Evolutionary conservation across 129 eudicot genomes (phyloP).

Genomic region (Calendula officinalis): DNA sequence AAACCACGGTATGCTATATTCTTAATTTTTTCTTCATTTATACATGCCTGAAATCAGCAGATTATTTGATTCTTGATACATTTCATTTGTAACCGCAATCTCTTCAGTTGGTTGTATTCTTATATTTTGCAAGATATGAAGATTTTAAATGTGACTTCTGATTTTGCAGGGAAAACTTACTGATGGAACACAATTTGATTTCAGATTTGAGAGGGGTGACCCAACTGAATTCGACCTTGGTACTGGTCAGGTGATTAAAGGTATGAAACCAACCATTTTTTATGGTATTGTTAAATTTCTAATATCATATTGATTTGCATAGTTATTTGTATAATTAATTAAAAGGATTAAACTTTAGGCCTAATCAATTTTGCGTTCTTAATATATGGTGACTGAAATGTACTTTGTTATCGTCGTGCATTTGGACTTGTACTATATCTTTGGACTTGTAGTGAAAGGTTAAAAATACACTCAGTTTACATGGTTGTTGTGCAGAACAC

Average conservation of each 20-base stretch:
- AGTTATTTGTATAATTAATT: neutral
- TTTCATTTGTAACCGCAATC: neutral
- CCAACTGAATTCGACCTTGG: conserved; percentile 97
- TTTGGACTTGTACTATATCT: neutral
- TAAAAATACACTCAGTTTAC: conserved; percentile 74
- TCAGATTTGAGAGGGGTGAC: conserved; percentile 97
- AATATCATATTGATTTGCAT: too few species aligned
- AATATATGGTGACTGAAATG: too few species aligned
- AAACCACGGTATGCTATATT: too few species aligned
- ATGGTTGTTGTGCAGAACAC: conserved; percentile 94
- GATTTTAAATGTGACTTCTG: conserved; percentile 10
- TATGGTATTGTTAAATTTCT: neutral
- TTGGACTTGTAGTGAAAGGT: neutral
- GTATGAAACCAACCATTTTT: conserved; percentile 28
- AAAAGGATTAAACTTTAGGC: too few species aligned
- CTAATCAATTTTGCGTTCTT: too few species aligned
- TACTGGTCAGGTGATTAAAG: conserved; percentile 93
- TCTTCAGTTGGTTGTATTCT: neutral
- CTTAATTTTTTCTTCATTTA: too few species aligned
- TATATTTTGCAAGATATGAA: conserved; percentile 11
- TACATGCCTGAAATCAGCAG: too few species aligned
- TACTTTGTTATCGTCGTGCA: too few species aligned
- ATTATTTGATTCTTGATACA: too few species aligned
- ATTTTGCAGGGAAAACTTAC: conserved; percentile 87
- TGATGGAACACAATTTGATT: conserved; percentile 97